Percentiles rank a stretch among this genome's conserved stretches.
Evolutionary conservation across 176 grass and related monocot species (phyloP).

Genomic region (Aegilops longissima): DNA sequence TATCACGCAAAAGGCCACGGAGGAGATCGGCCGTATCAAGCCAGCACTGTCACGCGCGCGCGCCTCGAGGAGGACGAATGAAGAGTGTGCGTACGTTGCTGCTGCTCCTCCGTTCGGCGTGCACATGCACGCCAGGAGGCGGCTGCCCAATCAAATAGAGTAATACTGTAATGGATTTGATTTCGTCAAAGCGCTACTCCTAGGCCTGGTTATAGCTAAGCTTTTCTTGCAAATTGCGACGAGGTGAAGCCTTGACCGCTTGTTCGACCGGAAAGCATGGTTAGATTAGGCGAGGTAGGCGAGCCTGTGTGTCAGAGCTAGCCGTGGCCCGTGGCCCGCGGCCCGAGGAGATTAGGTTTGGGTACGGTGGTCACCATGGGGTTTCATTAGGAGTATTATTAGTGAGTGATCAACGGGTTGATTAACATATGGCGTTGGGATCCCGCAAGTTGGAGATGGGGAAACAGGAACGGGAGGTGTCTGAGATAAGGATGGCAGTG

Average conservation of each 20-base stretch:
- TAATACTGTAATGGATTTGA: constrained; percentile 6
- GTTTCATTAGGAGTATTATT: background rate
- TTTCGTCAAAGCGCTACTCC: constrained; percentile 21
- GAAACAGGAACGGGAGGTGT: constrained; percentile 75
- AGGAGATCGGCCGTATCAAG: constrained; percentile 3
- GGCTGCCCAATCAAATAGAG: constrained; percentile 14
- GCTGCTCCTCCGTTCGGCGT: too few relatives aligned
- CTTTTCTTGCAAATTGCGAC: background rate
- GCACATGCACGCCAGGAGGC: background rate
- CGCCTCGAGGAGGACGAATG: background rate
- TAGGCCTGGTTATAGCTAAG: background rate
- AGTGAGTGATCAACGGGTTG: background rate
- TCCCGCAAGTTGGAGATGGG: constrained; percentile 67
- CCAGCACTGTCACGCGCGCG: background rate
- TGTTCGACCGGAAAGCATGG: constrained; percentile 7
- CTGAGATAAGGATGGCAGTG: constrained; percentile 56
- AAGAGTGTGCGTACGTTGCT: too few relatives aligned
- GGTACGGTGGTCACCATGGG: background rate
- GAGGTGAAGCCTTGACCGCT: background rate
- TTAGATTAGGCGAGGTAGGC: background rate
- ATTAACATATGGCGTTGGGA: constrained; percentile 26
- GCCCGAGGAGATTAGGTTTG: constrained; percentile 49
- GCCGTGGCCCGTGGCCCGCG: background rate
- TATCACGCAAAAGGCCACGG: constrained; percentile 24
- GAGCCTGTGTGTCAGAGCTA: background rate